Evolutionary conservation across 495 filamentous ascomycete genomes (phyloP).

Genomic region (Hypoxylon lenormandii): DNA sequence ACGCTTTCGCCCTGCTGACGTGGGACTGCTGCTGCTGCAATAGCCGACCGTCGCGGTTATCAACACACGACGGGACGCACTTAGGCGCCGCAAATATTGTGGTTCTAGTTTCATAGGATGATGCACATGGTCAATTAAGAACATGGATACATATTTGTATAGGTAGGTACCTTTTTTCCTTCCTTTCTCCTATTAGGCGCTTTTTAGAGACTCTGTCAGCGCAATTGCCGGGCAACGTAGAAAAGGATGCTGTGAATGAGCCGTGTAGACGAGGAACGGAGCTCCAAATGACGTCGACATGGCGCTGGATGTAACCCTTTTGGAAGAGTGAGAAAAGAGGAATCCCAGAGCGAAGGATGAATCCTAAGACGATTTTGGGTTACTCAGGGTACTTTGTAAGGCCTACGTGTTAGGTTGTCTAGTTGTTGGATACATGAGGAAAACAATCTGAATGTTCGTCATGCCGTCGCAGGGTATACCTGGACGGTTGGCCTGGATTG

Average conservation of each 20-base stretch:
- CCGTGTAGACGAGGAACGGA: constrained; percentile 7
- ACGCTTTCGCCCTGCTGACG: constrained; percentile 16
- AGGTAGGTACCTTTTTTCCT: no score
- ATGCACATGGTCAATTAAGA: constrained; percentile 8
- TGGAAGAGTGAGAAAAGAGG: constrained; percentile 8
- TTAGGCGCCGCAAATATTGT: background rate
- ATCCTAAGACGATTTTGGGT: no score
- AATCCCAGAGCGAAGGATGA: constrained; percentile 22
- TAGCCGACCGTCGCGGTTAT: constrained; percentile 18
- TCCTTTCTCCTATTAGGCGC: no score
- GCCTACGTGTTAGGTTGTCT: no score
- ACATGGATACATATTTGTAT: no score
- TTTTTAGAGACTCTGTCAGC: background rate
- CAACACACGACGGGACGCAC: constrained; percentile 6
- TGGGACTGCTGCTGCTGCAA: constrained; percentile 1
- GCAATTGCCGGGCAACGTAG: background rate
- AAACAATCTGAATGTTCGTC: background rate
- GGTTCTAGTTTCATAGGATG: constrained; percentile 5
- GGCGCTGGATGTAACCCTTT: constrained; percentile 22
- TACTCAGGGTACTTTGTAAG: no score
- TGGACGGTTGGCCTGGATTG: background rate
- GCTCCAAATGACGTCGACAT: constrained; percentile 14
- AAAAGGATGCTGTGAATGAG: constrained; percentile 10
- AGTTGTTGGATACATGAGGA: background rate
- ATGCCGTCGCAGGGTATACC: background rate